Conservation (phyloP, 192 early-diverging fungal genomes). For the Linnemannia hyalina region DNA sequence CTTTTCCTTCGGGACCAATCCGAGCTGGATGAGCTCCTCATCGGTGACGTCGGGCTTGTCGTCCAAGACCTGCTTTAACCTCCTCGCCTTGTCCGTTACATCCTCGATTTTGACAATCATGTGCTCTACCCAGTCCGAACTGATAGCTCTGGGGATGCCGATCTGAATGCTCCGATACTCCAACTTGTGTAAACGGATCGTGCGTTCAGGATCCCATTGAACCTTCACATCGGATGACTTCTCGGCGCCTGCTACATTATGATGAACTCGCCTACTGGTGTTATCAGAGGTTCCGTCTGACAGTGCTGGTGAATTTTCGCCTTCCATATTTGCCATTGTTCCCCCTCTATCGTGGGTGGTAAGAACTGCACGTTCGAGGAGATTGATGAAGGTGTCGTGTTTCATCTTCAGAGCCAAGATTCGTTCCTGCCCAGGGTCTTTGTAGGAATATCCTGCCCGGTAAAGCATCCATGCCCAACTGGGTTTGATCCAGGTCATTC, state of each 20-base stretch:
- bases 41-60: slow-evolving; percentile 25
- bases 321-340: slow-evolving; percentile 35
- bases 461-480: slow-evolving; percentile 67
- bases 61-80: slow-evolving; percentile 22
- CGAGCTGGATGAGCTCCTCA: slow-evolving; percentile 27
- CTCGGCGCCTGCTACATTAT: slow-evolving; percentile 1
- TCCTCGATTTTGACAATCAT: slow-evolving; percentile 58
- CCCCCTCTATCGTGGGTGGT: slow-evolving; percentile 37
- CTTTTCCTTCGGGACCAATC: slow-evolving; percentile 21
- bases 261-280: too few relatives aligned
- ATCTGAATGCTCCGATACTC: slow-evolving; percentile 60
- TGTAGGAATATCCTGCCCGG: slow-evolving; percentile 60
- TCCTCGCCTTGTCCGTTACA: slow-evolving; percentile 51
- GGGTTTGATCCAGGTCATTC: slow-evolving; percentile 67
- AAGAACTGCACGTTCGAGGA: slow-evolving; percentile 12
- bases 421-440: slow-evolving; percentile 54
- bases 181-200: slow-evolving; percentile 34
- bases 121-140: slow-evolving; percentile 32
- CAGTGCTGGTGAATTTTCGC: slow-evolving; percentile 34
- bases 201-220: slow-evolving; percentile 66
- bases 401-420: slow-evolving; percentile 21
- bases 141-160: slow-evolving; percentile 43
- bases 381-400: slow-evolving; percentile 23
- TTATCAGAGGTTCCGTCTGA: slow-evolving; percentile 28
- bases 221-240: slow-evolving; percentile 51